Evolutionary conservation across 2,329 filamentous ascomycete genomes (phyloP).

Genomic region (Nannizziopsis arthrosporioides): DNA sequence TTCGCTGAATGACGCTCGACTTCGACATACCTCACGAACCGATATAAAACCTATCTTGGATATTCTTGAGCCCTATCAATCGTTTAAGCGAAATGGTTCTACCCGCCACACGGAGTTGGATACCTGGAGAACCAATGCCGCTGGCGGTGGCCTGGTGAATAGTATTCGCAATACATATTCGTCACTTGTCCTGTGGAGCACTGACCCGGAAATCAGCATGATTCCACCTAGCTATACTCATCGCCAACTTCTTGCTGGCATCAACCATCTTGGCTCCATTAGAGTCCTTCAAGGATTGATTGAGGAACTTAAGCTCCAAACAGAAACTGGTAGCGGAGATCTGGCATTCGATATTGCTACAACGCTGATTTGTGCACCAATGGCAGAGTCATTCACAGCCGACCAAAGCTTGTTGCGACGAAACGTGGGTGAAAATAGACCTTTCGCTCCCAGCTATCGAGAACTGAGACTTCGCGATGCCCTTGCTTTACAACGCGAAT

Average conservation of each 20-base stretch:
- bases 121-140: conserved; percentile 39
- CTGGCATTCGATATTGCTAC: conserved; percentile 35
- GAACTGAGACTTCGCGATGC: conserved; percentile 34
- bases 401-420: conserved; percentile 28
- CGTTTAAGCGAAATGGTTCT: conserved; percentile 40
- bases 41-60: conserved; percentile 45
- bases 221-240: conserved; percentile 46
- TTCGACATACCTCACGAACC: conserved; percentile 38
- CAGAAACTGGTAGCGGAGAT: conserved; percentile 30
- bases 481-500: conserved; percentile 27
- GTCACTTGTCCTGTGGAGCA: conserved; percentile 43
- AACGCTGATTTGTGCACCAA: conserved; percentile 33
- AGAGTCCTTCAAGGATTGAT: conserved; percentile 30
- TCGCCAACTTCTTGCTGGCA: conserved; percentile 38
- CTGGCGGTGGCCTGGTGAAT: conserved; percentile 36
- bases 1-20: conserved; percentile 41
- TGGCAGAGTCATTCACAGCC: conserved; percentile 29
- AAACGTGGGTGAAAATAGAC: conserved; percentile 24
- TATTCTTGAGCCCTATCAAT: conserved; percentile 39
- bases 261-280: conserved; percentile 32
- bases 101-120: conserved; percentile 41
- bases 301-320: conserved; percentile 34
- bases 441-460: conserved; percentile 24
- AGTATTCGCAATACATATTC: conserved; percentile 42
- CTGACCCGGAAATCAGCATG: conserved; percentile 39